Conservation (phyloP, 306 rosid species). For the Cucurbita maxima region DNA sequence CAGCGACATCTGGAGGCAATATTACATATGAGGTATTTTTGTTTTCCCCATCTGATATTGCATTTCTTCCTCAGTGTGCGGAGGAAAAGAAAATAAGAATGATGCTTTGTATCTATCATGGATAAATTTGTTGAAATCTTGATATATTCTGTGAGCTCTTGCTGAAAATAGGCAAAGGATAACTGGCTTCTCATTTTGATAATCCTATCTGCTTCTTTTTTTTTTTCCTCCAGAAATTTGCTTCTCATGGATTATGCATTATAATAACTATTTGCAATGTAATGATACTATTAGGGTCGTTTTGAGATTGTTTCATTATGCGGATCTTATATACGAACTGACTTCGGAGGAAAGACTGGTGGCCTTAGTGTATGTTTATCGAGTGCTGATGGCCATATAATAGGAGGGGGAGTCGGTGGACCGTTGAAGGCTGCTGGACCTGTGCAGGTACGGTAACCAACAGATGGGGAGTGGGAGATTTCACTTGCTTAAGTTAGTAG, state of each 20-base stretch:
- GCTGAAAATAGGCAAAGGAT: not conserved
- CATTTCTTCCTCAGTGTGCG: not conserved
- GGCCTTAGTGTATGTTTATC: constrained; percentile 85
- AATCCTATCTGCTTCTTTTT: not conserved
- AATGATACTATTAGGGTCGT: constrained; percentile 44
- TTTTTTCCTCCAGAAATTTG: not conserved
- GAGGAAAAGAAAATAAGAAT: not conserved
- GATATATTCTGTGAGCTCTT: not conserved
- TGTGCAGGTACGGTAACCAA: constrained; percentile 56
- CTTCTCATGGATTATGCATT: not conserved
- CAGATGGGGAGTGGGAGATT: not conserved
- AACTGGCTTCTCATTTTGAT: not conserved
- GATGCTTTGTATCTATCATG: not conserved
- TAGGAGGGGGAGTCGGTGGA: constrained; percentile 97
- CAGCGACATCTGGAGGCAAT: constrained; percentile 87
- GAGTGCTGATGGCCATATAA: constrained; percentile 70
- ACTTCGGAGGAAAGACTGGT: constrained; percentile 51
- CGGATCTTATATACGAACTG: constrained; percentile 81
- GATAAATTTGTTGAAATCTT: not conserved
- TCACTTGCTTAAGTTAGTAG: not conserved
- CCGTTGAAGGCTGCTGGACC: constrained; percentile 88
- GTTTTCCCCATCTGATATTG: not conserved
- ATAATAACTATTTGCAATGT: constrained; percentile 6
- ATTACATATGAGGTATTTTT: constrained; percentile 67
- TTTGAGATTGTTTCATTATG: constrained; percentile 82